These are phyloP conservation scores for Hymenoscyphus salicellus DNA, from an alignment of 2,329 filamentous ascomycete genomes.

Conservation along the genomic window DNA sequence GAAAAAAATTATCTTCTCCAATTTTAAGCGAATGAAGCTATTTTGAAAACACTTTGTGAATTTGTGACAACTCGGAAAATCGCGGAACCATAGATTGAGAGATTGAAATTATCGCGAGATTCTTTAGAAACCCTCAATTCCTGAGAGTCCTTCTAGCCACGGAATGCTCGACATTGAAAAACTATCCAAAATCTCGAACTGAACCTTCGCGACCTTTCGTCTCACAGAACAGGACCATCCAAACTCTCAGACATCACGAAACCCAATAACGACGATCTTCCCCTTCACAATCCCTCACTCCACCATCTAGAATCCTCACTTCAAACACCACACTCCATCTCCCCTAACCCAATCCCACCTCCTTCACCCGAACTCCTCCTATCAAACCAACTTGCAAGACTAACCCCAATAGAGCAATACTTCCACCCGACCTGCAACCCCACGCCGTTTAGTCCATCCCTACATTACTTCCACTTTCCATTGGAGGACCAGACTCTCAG, in stretches of 20 bases:
- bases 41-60: neutral
- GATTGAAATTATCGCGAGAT: too few relatives aligned
- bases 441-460: neutral
- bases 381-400: too few relatives aligned
- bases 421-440: neutral
- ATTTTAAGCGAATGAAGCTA: neutral
- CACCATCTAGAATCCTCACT: neutral
- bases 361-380: too few relatives aligned
- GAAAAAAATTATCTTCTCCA: neutral
- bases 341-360: neutral
- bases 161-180: too few relatives aligned
- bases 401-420: neutral
- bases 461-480: neutral
- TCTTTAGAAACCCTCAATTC: too few relatives aligned
- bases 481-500: neutral
- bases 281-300: neutral
- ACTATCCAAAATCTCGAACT: too few relatives aligned
- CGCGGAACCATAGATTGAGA: neutral
- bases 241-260: neutral
- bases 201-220: neutral
- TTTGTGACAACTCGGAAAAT: neutral
- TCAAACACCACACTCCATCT: neutral
- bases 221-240: neutral
- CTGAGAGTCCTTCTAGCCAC: too few relatives aligned
- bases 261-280: neutral